Evolutionary conservation across 2,329 filamentous ascomycete genomes (phyloP), one percentile per base, ranked within the genome.

Genomic region (Ophiostoma pallidulum): DNA sequence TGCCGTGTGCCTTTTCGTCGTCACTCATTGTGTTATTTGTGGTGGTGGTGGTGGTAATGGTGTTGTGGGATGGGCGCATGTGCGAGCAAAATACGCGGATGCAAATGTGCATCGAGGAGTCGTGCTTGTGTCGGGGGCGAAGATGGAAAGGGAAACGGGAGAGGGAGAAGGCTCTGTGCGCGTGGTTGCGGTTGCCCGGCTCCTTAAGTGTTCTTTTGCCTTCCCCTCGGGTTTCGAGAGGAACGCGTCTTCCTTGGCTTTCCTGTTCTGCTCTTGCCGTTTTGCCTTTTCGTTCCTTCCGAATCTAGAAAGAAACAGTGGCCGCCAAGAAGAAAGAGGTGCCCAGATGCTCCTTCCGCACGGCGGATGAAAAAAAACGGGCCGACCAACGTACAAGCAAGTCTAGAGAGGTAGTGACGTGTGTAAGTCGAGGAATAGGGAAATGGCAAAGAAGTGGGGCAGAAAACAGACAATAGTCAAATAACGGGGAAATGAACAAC

Each of bases 1-100:
- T 40, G 33, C 33, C 37, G 36, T 50, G 48, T 14, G 44, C 54
- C 38, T 56, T 56, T 42, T 56, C 54, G 32, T 52, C 54, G 45
- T 53, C 48, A 22, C 53, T 55, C 49, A 51, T 49, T 22, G 37
- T 52, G 24, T 10, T 24, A 16, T 7, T 4, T 7, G 12, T 39
- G 19, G 36, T 22, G 9, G 19, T 5, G 12, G n/a, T 13, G 10
- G 3, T 12, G 36, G 10, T 12, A 24, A 28, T 29, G 38, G 5
- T 20, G 8, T 20, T 19, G 4, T 5, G 20, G 24, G 24, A 10
- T 5, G 24, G 24, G 24, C n/a, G n/a, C n/a, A n/a, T n/a, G n/a
- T n/a, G n/a, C n/a, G n/a, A n/a, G n/a, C n/a, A n/a, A n/a, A n/a
- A n/a, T n/a, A n/a, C n/a, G n/a, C n/a, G n/a, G n/a, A n/a, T n/a